Base-by-base conservation (phyloP, 495 filamentous ascomycete species). In the Cenococcum geophilum region DNA sequence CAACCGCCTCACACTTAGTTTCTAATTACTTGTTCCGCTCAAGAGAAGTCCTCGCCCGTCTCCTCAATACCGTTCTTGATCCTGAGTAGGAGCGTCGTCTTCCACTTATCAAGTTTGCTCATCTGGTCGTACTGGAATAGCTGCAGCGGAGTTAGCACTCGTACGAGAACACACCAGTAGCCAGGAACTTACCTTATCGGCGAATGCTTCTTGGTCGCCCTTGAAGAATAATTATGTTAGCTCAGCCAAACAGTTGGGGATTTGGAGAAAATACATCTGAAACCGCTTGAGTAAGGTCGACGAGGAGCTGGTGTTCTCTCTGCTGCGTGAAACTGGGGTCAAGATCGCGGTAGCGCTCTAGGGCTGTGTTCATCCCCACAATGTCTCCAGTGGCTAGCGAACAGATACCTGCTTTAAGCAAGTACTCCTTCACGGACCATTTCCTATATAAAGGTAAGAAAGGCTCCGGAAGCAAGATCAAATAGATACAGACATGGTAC, bases 91-190 rank as follows among this genome's bases (percentile, higher is more conserved):
- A 96, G 80, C 40, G 87, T 90, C 58, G 88, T 95, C 85, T 95
- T 92, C 92, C 92, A 97, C 78, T 91, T 91, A 70, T 95, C 90
- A 68, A 96, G 76, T 76, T 90, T 89, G 75, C 86, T 92, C 77
- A 95, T 79, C 77, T 92, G 88, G 74, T 96, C 88, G 70, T 78
- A 96, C 65, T 88, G 83, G 75, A 87, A 92, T 55, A 96, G 77
- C 76, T 32, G 27, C 6, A 6, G 27, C 22, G 0, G 18, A 1
- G 25, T 55, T 10, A 55, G 51, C 23, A 25, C 32, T 8, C 27
- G 23, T 4, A 14, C 18, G 4, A 16, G 12, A 53, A 14, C 16
- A 8, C 5, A 4, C 23, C 8, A 5, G 14, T 23, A 32, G 3
- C 3, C 27, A 32, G 27, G 27, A 32, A 6, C 27, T 32, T 32